Evolutionary conservation across 2,329 filamentous ascomycete species (phyloP).

Genomic region (Coniosporium tulheliwenetii): DNA sequence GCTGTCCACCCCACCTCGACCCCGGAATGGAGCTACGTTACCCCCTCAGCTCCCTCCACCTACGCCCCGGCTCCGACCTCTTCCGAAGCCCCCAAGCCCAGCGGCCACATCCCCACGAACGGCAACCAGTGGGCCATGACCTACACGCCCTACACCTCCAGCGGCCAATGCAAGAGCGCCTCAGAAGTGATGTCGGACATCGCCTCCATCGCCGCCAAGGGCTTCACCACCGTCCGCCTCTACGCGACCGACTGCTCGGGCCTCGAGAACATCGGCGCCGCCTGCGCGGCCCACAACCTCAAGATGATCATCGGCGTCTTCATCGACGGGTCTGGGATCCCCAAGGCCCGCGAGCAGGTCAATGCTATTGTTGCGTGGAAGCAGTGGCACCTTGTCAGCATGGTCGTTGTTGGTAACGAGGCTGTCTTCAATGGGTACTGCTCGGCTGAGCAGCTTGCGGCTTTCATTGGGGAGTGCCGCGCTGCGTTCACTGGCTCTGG

Average conservation of each 20-base stretch:
- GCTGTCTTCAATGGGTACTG: slow-evolving; percentile 62
- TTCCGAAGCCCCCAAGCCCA: neutral
- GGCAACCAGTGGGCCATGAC: slow-evolving; percentile 32
- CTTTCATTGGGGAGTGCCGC: slow-evolving; percentile 56
- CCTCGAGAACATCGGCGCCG: slow-evolving; percentile 58
- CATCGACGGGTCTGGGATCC: slow-evolving; percentile 48
- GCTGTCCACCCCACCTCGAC: slow-evolving; percentile 15
- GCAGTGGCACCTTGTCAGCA: slow-evolving; percentile 59
- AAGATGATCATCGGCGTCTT: slow-evolving; percentile 80
- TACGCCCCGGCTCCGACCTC: slow-evolving; percentile 6
- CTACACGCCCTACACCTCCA: slow-evolving; percentile 30
- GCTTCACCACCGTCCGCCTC: slow-evolving; percentile 55
- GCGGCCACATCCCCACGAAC: slow-evolving; percentile 19
- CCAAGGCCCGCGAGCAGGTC: slow-evolving; percentile 58
- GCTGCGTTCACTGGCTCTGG: slow-evolving; percentile 43
- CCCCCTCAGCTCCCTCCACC: slow-evolving; percentile 11
- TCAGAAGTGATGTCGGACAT: slow-evolving; percentile 24
- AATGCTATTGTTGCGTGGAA: slow-evolving; percentile 55
- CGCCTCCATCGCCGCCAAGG: slow-evolving; percentile 24
- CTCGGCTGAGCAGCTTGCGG: slow-evolving; percentile 46
- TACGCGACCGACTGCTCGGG: slow-evolving; percentile 88
- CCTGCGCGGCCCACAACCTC: slow-evolving; percentile 50
- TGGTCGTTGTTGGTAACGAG: slow-evolving; percentile 86
- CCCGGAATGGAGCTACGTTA: slow-evolving; percentile 12
- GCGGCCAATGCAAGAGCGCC: slow-evolving; percentile 26